Base-by-base conservation (phyloP, 2,329 filamentous ascomycete species). In the Trichoderma endophyticum region DNA sequence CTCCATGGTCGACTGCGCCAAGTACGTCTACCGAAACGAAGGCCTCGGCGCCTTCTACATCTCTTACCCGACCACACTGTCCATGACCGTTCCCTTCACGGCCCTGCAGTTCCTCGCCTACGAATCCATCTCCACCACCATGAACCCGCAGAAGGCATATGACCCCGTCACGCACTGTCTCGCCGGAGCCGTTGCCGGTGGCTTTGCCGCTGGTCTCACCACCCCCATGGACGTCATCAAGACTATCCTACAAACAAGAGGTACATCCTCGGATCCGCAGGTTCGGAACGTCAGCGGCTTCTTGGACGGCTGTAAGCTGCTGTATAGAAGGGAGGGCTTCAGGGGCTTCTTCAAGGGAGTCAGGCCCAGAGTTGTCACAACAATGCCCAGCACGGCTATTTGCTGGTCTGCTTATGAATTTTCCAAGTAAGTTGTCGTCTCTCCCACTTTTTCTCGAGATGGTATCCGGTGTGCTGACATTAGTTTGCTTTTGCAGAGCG, bases 381-480 rank as follows among this genome's bases (percentile, higher is more conserved):
- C 96, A 1, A 98, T 98, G 92, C 96, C 96, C 24, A 98, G 95
- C 84, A 99, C 96, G 39, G 96, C 96, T n/a, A 99, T 99, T 79
- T 99, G 96, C 87, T 99, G 96, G 96, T 96, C 89, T 51, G 89
- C 89, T 34, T 91, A 91, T 76, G 89, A 91, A 78, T 89, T 89
- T 74, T 91, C 88, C 76, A 91, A 91, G 89, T 91, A 82, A 78
- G 88, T 83, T n/a, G 34, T 64, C 36, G 32, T 18, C 36, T 26
- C 21, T 5, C 11, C 36, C 63, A 6, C 51, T 26, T 2, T 9
- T 21, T 6, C 1, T n/a, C 18, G 65, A 21, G 4, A 36, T 60
- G 43, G 1, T 15, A 21, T 48, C 26, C 9, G 11, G 26, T 15
- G 65, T 61, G 1, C 60, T 65, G 14, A 71, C 54, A 43, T 1